Evolutionary conservation across 176 grass and related monocot species (phyloP).

Genomic region (Musa troglodytarum): DNA sequence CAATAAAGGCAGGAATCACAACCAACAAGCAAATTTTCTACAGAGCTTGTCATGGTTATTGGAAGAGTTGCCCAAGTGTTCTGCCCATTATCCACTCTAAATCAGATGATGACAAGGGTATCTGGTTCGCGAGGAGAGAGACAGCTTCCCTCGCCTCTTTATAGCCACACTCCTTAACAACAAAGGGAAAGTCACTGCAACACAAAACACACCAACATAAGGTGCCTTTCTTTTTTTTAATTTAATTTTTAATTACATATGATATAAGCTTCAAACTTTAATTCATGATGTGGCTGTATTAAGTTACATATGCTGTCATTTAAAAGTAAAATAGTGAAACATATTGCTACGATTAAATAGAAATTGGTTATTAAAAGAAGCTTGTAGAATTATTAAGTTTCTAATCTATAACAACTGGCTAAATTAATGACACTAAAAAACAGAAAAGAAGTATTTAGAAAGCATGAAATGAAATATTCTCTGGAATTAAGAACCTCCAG

Average conservation of each 20-base stretch:
- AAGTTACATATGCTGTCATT: not conserved
- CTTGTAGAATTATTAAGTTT: not conserved
- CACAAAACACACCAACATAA: conserved; percentile 5
- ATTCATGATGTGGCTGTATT: not conserved
- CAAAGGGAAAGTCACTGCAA: conserved; percentile 74
- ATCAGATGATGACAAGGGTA: conserved; percentile 35
- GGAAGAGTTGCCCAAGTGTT: conserved; percentile 47
- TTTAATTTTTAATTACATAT: too few species aligned
- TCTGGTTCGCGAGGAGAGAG: conserved; percentile 32
- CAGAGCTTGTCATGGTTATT: conserved; percentile 32
- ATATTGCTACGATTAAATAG: not conserved
- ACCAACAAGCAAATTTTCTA: conserved; percentile 2
- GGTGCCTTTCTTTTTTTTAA: not conserved
- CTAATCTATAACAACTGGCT: too few species aligned
- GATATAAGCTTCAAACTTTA: too few species aligned
- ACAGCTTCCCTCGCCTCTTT: conserved; percentile 60
- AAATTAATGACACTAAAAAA: too few species aligned
- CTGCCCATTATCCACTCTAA: conserved; percentile 63
- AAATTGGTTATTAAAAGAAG: not conserved
- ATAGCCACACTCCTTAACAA: conserved; percentile 68
- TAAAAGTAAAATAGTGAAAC: not conserved
- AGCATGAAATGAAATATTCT: too few species aligned
- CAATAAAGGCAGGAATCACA: too few species aligned
- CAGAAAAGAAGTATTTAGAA: too few species aligned
- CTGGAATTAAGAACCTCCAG: too few species aligned